Base-by-base conservation (phyloP, 805 yeast species). In the Ogataea neopini region DNA sequence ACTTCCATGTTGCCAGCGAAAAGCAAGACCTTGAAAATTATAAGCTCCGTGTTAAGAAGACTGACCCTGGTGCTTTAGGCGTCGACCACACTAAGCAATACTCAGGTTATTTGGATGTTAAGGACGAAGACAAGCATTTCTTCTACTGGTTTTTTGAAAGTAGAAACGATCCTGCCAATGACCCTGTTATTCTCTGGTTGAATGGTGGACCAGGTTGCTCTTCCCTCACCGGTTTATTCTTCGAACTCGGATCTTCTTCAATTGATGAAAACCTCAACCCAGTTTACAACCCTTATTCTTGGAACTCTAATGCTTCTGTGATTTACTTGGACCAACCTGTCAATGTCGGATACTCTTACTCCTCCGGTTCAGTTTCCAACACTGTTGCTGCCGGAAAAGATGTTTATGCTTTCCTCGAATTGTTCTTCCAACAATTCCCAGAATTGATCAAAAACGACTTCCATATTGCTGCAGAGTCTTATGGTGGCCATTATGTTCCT, bases 191-290 rank as follows among this genome's bases (percentile, higher is more conserved):
- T 46, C 68, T 85, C 53, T 86, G 92, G 98, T 74, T 91, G 58
- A 91, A 91, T 63, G 97, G 97, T 54, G 97, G 97, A 4, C 97
- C 97, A 30, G 97, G 97, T 10, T 91, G 97, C 64, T 88, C 96
- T 0, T 88, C 96, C 1, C 70, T 89, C 63, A 88, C 95, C 28
- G 97, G 97, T 7, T 72, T 91, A 48, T 81, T 92, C 59, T 89
- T 91, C 61, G 98, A 92, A 67, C 76, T 90, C 61, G 98, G 98
- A 20, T 96, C 97, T 4, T 79, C 96, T 0, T 75, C 84, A 11
- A 81, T 92, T 49, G 82, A 79, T 51, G 67, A 78, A 29, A 75
- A 79, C 47, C 67, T 86, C 56, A 78, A 81, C 58, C 90, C 95
- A n/a, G 76, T 78, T 25, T 73, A 69, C 66, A 92, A 92, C 69